phyloP scores from a whole-genome alignment of 164 flowering plant species.

The Brasenia schreberi region DNA sequence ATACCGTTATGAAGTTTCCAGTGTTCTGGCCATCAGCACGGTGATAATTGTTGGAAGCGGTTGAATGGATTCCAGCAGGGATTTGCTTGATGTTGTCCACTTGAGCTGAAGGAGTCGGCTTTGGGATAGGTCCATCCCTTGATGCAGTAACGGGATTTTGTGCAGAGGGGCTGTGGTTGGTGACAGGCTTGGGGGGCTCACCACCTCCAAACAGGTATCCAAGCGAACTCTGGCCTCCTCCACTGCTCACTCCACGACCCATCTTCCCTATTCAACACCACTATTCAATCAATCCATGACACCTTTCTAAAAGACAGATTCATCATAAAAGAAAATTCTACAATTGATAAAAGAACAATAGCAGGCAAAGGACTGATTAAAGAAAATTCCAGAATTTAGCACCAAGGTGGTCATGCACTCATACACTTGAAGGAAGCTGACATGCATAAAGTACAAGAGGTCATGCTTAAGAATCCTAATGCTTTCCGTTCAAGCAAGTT shows the following conservation, averaged over 20 bases:
- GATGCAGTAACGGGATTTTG: constrained; percentile 15
- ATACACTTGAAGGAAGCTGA: too few relatives aligned
- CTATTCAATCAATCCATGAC: too few relatives aligned
- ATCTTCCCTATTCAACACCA: constrained; percentile 12
- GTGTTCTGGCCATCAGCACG: constrained; percentile 39
- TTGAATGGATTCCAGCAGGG: constrained; percentile 33
- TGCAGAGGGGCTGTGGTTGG: constrained; percentile 15
- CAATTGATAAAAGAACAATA: too few relatives aligned
- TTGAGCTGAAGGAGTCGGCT: constrained; percentile 4
- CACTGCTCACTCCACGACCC: constrained; percentile 74
- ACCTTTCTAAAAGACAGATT: too few relatives aligned
- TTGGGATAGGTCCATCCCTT: constrained; percentile 18
- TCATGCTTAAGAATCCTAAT: too few relatives aligned
- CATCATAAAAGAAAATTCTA: too few relatives aligned
- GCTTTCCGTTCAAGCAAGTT: too few relatives aligned
- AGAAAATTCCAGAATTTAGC: too few relatives aligned
- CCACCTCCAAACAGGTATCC: constrained; percentile 65
- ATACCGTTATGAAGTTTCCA: constrained; percentile 40
- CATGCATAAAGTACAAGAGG: too few relatives aligned
- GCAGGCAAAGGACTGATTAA: too few relatives aligned
- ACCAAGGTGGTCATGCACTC: too few relatives aligned
- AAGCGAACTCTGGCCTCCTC: constrained; percentile 83
- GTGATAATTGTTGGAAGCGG: constrained; percentile 26
- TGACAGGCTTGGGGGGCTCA: constrained; percentile 47
- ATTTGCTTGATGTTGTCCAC: constrained; percentile 19